phyloP scores from a whole-genome alignment of 129 eudicot genomes.

The Dittrichia graveolens region DNA sequence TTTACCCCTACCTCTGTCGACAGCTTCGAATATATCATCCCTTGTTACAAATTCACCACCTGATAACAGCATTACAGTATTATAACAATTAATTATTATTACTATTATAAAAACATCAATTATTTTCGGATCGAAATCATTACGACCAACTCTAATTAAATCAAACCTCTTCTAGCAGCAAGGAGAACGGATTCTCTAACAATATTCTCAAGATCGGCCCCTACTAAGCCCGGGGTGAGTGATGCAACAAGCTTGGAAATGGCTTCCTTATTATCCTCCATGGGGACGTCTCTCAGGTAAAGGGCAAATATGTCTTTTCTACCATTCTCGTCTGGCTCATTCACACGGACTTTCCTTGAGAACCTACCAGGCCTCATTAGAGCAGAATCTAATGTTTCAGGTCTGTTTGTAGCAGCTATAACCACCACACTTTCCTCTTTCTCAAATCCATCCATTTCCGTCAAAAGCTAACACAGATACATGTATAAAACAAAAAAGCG shows the following conservation, averaged over 20 bases:
- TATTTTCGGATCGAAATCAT: neutral
- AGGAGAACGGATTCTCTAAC: constrained; percentile 52
- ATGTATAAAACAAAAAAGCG: neutral
- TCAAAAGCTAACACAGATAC: constrained; percentile 40
- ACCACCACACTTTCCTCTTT: constrained; percentile 50
- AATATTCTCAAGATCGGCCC: constrained; percentile 58
- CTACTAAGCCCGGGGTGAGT: constrained; percentile 52
- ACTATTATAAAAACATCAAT: too few relatives aligned
- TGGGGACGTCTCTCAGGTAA: constrained; percentile 35
- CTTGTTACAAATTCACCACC: constrained; percentile 47
- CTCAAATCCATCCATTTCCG: constrained; percentile 65
- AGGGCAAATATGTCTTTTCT: constrained; percentile 46
- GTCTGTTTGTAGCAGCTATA: constrained; percentile 62
- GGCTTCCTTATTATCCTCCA: constrained; percentile 40
- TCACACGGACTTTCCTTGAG: constrained; percentile 47
- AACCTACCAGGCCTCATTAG: constrained; percentile 56
- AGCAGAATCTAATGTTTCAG: constrained; percentile 56
- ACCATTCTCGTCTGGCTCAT: constrained; percentile 45
- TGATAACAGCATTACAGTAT: constrained; percentile 10
- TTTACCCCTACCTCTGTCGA: constrained; percentile 38
- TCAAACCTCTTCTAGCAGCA: constrained; percentile 53
- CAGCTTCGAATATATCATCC: constrained; percentile 49
- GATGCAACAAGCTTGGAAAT: constrained; percentile 42
- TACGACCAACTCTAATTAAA: neutral
- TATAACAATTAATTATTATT: neutral